phyloP scores from a whole-genome alignment of 192 early-diverging fungal genomes.

The Coemansia aciculifera region DNA sequence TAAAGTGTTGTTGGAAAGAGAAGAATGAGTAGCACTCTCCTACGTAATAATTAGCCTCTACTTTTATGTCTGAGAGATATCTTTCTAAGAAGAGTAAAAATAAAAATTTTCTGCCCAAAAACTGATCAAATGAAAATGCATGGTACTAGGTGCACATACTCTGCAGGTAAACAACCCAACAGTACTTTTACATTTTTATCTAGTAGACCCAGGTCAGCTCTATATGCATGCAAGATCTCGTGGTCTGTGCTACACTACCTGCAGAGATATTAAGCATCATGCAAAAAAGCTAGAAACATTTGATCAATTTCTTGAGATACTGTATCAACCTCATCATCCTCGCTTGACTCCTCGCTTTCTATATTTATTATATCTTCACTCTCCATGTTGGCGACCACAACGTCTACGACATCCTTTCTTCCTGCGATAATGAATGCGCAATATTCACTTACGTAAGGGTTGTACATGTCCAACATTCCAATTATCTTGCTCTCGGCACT shows the following conservation, averaged over 20 bases:
- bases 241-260: too few species aligned
- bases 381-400: background rate
- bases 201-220: background rate
- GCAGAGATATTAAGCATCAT: too few species aligned
- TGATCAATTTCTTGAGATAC: too few species aligned
- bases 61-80: background rate
- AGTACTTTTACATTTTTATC: background rate
- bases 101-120: background rate
- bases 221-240: too few species aligned
- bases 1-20: background rate
- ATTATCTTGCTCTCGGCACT: too few species aligned
- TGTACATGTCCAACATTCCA: too few species aligned
- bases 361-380: background rate
- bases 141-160: background rate
- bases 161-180: background rate
- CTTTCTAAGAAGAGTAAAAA: background rate
- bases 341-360: background rate
- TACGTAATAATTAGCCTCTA: background rate
- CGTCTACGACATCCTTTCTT: background rate
- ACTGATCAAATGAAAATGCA: background rate
- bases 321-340: background rate
- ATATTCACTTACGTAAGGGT: background rate
- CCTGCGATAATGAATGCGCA: background rate
- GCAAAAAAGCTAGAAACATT: too few species aligned
- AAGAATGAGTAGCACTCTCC: background rate